A percentile compares a stretch with the other conserved stretches of the same genome.
Evolutionary conservation across 345 rosid species (phyloP).

Genomic region (Melastoma malabathricum): DNA sequence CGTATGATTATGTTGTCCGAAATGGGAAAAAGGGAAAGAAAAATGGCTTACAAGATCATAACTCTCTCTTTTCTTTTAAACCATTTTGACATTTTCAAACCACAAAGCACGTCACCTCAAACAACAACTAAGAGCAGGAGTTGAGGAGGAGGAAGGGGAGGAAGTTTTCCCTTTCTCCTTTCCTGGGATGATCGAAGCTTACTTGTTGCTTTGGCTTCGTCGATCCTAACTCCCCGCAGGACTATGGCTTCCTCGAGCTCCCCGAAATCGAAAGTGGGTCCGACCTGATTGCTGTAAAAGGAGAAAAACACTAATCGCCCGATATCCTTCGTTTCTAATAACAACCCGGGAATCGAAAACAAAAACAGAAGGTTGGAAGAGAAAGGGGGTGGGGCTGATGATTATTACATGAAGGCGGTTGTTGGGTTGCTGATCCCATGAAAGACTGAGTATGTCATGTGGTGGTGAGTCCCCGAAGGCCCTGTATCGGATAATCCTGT

Average conservation of each 20-base stretch:
- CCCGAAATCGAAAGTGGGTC: slow-evolving; percentile 83
- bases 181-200: background rate
- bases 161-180: slow-evolving; percentile 16
- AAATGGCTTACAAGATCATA: background rate
- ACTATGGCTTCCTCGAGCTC: slow-evolving; percentile 98
- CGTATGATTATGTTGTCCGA: slow-evolving; percentile 47
- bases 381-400: background rate
- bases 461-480: slow-evolving; percentile 36
- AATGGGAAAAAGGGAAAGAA: slow-evolving; percentile 24
- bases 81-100: slow-evolving; percentile 35
- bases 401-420: slow-evolving; percentile 53
- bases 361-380: background rate
- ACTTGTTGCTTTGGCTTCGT: slow-evolving; percentile 61
- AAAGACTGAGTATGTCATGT: slow-evolving; percentile 52
- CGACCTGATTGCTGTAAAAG: slow-evolving; percentile 52
- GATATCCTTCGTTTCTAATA: background rate
- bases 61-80: too few relatives aligned
- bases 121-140: slow-evolving; percentile 36
- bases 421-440: slow-evolving; percentile 58
- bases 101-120: slow-evolving; percentile 11
- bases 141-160: slow-evolving; percentile 13
- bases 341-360: background rate
- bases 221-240: slow-evolving; percentile 66
- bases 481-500: slow-evolving; percentile 52
- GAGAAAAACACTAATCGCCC: slow-evolving; percentile 4